Conservation (phyloP, 2,329 filamentous ascomycete species). For the Nothomitra cinnamomea region DNA sequence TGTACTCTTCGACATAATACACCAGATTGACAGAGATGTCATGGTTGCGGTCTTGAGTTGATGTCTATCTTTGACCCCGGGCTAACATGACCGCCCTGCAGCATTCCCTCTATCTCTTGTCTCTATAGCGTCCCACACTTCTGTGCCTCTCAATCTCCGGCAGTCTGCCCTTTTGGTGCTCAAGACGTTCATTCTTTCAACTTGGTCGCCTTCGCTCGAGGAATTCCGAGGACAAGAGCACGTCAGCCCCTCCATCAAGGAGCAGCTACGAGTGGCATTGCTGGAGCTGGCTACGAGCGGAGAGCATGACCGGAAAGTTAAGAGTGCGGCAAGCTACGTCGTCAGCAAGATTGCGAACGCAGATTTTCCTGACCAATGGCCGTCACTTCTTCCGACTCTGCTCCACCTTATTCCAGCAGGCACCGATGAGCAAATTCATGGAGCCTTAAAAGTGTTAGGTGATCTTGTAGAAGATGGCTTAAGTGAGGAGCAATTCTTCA, state of each 20-base stretch:
- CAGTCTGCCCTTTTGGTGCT: constrained; percentile 69
- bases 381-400: constrained; percentile 66
- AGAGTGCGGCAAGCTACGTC: constrained; percentile 70
- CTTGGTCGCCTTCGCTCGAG: constrained; percentile 65
- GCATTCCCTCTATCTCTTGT: constrained; percentile 66
- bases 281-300: constrained; percentile 63
- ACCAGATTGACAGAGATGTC: too few species aligned
- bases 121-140: constrained; percentile 61
- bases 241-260: constrained; percentile 57
- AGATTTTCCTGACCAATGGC: constrained; percentile 93
- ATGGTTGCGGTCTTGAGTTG: too few species aligned
- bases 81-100: not conserved
- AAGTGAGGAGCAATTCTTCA: constrained; percentile 89
- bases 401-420: constrained; percentile 62
- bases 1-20: too few species aligned
- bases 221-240: constrained; percentile 51
- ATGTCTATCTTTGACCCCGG: too few species aligned
- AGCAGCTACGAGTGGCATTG: constrained; percentile 53
- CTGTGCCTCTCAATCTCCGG: constrained; percentile 56
- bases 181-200: constrained; percentile 65
- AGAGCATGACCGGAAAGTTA: constrained; percentile 65
- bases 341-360: constrained; percentile 87
- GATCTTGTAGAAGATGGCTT: constrained; percentile 89
- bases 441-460: constrained; percentile 69
- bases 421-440: constrained; percentile 67